Evolutionary conservation across 345 rosid species (phyloP), one percentile per base, ranked within the genome.

Genomic region (Salix suchowensis): DNA sequence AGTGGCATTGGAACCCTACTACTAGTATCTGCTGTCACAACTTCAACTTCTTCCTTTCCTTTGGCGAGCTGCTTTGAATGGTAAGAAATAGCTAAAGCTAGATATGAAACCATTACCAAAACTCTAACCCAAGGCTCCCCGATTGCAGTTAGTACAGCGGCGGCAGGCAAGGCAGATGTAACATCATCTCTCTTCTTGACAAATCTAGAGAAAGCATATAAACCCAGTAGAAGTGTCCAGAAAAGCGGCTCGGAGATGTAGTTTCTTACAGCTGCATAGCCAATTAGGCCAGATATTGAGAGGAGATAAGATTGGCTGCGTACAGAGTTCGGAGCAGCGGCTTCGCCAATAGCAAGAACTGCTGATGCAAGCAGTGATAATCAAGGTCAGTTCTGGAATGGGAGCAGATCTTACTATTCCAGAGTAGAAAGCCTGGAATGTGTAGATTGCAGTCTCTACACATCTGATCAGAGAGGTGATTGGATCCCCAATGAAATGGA

Each of bases 41-140:
- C 86, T 78, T 87, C 88, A 9, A 34, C 82, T 74, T 84, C 90
- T 77, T 82, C 86, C 77, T 84, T 85, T 21, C 78, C 87, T 39
- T 84, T 72, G 0, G 85, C 60, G 32, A 70, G 67, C 72, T 82
- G 84, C 76, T 81, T 89, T 44, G 93, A 86, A 84, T 95, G 75
- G 76, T 90, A 88, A 73, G 67, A 88, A 76, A 91, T 86, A 70
- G 97, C 97, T 28, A 95, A 84, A 75, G 87, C 89, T 19, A 84
- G 66, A 84, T 86, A 95, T 9, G 86, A 87, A 78, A 78, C 71
- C 62, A 93, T 79, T 1, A 77, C 92, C 74, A 87, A 67, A 18
- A 88, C 80, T 81, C 98, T 86, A 76, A 93, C 91, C 98, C 98
- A 95, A 36, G 94, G 94, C 76, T 91, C 93, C 16, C 98, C 96